Percentiles rank a stretch among this genome's conserved stretches.
phyloP scores from a whole-genome alignment of 2,329 filamentous ascomycete genomes.

The Immersiporthe knoxdaviesiana region DNA sequence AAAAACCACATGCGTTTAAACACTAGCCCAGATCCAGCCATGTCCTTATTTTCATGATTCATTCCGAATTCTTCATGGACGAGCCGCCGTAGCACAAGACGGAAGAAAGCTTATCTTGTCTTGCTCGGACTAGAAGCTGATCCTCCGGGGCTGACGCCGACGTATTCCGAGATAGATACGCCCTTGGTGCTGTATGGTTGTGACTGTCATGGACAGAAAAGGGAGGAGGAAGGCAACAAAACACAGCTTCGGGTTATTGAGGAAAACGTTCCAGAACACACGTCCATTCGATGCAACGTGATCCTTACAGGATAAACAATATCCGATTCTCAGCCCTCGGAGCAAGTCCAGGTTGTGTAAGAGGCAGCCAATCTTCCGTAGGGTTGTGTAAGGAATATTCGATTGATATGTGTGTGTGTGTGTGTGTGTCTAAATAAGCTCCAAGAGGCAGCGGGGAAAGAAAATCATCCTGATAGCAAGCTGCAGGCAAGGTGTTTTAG shows the following conservation, averaged over 20 bases:
- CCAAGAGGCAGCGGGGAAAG: background rate
- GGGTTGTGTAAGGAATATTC: no score
- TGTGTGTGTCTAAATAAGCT: background rate
- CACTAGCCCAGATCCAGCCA: no score
- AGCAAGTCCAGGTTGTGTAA: background rate
- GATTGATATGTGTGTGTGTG: no score
- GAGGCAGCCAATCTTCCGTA: background rate
- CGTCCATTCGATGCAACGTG: background rate
- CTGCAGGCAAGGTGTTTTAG: no score
- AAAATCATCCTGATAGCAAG: background rate
- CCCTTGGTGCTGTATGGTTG: background rate
- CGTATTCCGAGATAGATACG: background rate
- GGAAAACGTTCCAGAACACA: background rate
- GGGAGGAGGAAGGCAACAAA: background rate
- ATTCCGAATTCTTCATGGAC: no score
- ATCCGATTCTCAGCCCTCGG: background rate
- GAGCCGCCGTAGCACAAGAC: no score
- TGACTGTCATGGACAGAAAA: background rate
- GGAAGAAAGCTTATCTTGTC: no score
- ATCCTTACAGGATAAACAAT: constrained; percentile 1
- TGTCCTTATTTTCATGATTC: no score
- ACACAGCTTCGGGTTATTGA: background rate
- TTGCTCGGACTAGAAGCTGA: background rate
- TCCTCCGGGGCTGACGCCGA: background rate
- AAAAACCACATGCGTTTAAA: no score